A percentile compares a stretch with the other conserved stretches of the same genome.
Evolutionary conservation across 2,329 filamentous ascomycete species (phyloP).

Genomic region (Colletotrichum sp.): DNA sequence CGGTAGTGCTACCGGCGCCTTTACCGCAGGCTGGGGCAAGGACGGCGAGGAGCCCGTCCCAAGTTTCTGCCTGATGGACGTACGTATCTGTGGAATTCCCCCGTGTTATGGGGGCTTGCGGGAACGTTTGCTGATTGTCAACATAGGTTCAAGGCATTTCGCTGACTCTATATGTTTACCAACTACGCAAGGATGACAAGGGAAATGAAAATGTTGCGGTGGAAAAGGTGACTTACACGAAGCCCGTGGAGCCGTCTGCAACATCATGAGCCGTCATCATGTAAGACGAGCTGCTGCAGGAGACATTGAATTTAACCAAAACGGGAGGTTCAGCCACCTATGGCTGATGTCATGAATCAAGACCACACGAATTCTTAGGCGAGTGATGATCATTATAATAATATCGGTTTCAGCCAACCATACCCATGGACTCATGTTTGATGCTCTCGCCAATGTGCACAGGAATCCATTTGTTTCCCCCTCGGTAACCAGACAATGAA

Average conservation of each 20-base stretch:
- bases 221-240: conserved; percentile 86
- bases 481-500: conserved; percentile 10
- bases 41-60: conserved; percentile 78
- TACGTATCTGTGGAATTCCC: conserved; percentile 54
- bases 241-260: conserved; percentile 67
- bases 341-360: conserved; percentile 8
- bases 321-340: background rate
- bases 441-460: background rate
- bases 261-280: conserved; percentile 46
- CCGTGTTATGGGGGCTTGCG: background rate
- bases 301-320: background rate
- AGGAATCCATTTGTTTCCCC: background rate
- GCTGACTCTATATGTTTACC: conserved; percentile 93
- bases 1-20: conserved; percentile 70
- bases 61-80: conserved; percentile 98
- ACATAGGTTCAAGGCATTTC: conserved; percentile 91
- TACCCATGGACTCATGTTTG: background rate
- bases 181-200: conserved; percentile 77
- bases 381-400: conserved; percentile 21
- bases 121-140: conserved; percentile 26
- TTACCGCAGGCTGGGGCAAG: conserved; percentile 61
- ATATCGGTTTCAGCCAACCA: conserved; percentile 8
- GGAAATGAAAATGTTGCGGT: conserved; percentile 82
- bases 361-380: conserved; percentile 8
- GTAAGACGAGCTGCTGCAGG: background rate